Conservation (phyloP, 148 eudicot genomes). For the Diospyros lotus region DNA sequence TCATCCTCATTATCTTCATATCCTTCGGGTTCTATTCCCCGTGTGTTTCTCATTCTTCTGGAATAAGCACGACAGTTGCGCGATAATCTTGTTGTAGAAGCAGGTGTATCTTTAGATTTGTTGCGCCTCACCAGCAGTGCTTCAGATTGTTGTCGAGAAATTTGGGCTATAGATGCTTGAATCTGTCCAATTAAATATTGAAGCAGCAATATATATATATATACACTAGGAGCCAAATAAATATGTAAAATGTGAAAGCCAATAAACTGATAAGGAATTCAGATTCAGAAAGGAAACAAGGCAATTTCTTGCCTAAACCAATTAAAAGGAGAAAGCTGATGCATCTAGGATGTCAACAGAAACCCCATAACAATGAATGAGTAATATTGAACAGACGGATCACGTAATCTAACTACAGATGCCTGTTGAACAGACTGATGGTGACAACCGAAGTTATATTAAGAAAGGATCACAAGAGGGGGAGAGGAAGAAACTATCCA, state of each 20-base stretch:
- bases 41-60: not conserved
- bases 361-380: too few relatives aligned
- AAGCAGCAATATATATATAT: not conserved
- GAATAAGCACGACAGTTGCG: too few relatives aligned
- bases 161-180: too few relatives aligned
- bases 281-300: not conserved
- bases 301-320: not conserved
- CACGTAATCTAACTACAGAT: too few relatives aligned
- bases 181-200: too few relatives aligned
- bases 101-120: too few relatives aligned
- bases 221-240: not conserved
- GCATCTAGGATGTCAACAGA: not conserved
- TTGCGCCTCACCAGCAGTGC: too few relatives aligned
- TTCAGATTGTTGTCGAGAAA: too few relatives aligned
- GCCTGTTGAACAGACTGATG: not conserved
- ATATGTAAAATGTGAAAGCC: not conserved
- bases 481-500: not conserved
- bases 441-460: not conserved
- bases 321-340: not conserved
- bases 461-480: not conserved
- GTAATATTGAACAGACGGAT: too few relatives aligned
- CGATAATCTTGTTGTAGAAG: too few relatives aligned
- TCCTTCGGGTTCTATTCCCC: slow-evolving; percentile 4
- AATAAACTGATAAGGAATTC: not conserved
- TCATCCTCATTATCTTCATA: too few relatives aligned